Conservation (phyloP, 352 stramenopile genomes). For the Pythium sp. region DNA sequence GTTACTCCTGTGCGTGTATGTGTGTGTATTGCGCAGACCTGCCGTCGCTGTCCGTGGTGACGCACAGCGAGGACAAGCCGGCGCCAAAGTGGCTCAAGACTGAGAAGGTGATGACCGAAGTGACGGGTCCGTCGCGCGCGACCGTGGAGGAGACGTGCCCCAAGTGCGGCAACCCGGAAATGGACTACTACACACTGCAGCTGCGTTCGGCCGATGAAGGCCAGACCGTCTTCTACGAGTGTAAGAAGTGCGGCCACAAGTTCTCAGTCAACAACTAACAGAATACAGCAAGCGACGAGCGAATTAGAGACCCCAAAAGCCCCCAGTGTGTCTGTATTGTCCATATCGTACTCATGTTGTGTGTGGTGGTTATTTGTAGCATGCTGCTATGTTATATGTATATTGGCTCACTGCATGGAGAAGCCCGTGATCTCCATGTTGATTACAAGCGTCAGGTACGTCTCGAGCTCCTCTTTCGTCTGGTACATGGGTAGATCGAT, state of each 20-base stretch:
- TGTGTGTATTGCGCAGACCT: constrained; percentile 47
- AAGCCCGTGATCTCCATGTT: constrained; percentile 98
- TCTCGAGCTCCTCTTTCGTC: constrained; percentile 82
- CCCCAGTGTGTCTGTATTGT: not conserved
- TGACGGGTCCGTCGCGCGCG: constrained; percentile 85
- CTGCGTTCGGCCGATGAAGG: constrained; percentile 98
- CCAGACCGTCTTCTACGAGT: constrained; percentile 99
- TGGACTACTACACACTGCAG: constrained; percentile 99
- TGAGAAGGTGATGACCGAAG: constrained; percentile 70
- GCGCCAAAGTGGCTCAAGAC: constrained; percentile 79
- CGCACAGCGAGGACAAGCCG: constrained; percentile 71
- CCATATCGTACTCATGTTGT: constrained; percentile 2
- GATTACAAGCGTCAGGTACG: constrained; percentile 97
- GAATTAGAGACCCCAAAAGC: constrained; percentile 1
- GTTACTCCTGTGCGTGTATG: constrained; percentile 2
- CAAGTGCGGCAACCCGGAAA: constrained; percentile 95
- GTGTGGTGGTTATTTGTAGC: not conserved
- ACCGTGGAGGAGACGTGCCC: constrained; percentile 98
- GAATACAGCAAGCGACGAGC: not conserved
- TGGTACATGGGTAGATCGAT: constrained; percentile 82
- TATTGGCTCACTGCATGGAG: constrained; percentile 90
- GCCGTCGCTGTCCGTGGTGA: constrained; percentile 74
- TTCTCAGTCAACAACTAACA: constrained; percentile 88
- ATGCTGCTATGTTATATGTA: constrained; percentile 8
- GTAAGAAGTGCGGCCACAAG: constrained; percentile 94